Evolutionary conservation across 2,329 filamentous ascomycete species (phyloP), one percentile per base, ranked within the genome.

Genomic region (Elsinoe arachidis): DNA sequence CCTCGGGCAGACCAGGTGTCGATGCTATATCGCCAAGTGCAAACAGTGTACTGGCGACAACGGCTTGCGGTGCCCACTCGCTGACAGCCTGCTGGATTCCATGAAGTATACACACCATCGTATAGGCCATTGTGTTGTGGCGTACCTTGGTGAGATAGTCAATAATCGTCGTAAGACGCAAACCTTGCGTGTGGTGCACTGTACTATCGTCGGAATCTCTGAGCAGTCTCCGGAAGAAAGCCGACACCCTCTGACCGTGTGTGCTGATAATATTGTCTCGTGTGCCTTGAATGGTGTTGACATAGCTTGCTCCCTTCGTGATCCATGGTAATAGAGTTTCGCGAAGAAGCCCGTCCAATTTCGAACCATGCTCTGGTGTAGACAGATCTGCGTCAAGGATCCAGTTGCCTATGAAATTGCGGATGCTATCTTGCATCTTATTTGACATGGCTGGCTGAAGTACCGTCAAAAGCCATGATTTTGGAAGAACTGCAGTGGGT

Each of bases 311-410:
- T 2, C 76, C 76, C 60, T 73, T 70, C 3, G 71, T 74, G 1
- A 70, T 74, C 76, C 76, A 79, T 1, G 74, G 75, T 3, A 79
- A 66, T 51, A 78, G 73, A 0, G 70, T 69, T 12, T 68, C 56
- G 3, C 69, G 60, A 2, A 78, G 64, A 58, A 78, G 74, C 2
- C 61, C 52, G n/a, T 65, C 58, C 49, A 71, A 69, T 9, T 64
- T 63, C 3, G 61, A 59, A 1, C 60, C 56, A 52, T 60, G 55
- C 10, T 61, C 60, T 19, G 62, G 60, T 2, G 61, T 59, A 7
- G 61, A 63, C 30, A 68, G 55, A 10, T 64, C 59, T 1, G 65
- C 63, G 5, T 67, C 62, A 59, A 77, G 67, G 35, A 75, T 71
- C 74, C 75, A 77, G 35, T 68, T 69, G 2, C 75, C 75, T 38